Conservation (phyloP, 768 basidiomycete genomes). For the Suillus variegatus region DNA sequence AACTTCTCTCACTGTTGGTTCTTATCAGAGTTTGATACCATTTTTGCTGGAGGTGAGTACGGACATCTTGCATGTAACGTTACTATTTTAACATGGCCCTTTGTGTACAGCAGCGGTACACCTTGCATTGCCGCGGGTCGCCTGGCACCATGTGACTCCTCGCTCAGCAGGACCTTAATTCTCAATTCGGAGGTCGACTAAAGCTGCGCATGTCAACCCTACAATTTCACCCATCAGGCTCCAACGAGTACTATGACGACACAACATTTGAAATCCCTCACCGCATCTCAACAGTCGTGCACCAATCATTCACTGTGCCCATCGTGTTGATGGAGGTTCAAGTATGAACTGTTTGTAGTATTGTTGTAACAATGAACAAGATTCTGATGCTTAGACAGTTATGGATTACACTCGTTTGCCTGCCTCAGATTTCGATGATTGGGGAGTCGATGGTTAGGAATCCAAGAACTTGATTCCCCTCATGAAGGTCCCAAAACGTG, state of each 20-base stretch:
- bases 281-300: constrained; percentile 17
- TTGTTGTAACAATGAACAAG: neutral
- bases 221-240: constrained; percentile 16
- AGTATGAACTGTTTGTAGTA: constrained; percentile 11
- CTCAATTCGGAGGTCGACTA: constrained; percentile 25
- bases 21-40: constrained; percentile 1
- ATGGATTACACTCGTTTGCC: constrained; percentile 24
- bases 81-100: neutral
- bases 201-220: constrained; percentile 24
- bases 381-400: constrained; percentile 9
- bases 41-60: constrained; percentile 2
- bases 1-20: neutral
- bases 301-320: constrained; percentile 18
- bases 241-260: constrained; percentile 20
- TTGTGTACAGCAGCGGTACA: constrained; percentile 21
- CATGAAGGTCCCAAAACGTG: constrained; percentile 16
- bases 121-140: constrained; percentile 31
- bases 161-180: constrained; percentile 25
- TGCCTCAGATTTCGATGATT: constrained; percentile 18
- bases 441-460: constrained; percentile 25
- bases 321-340: constrained; percentile 22
- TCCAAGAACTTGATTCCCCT: constrained; percentile 27
- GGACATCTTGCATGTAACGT: no score
- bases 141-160: constrained; percentile 24
- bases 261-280: constrained; percentile 14